Evolutionary conservation across 108 stramenopile species (phyloP), one percentile per base, ranked within the genome.

Genomic region (Skeletonema costatum): DNA sequence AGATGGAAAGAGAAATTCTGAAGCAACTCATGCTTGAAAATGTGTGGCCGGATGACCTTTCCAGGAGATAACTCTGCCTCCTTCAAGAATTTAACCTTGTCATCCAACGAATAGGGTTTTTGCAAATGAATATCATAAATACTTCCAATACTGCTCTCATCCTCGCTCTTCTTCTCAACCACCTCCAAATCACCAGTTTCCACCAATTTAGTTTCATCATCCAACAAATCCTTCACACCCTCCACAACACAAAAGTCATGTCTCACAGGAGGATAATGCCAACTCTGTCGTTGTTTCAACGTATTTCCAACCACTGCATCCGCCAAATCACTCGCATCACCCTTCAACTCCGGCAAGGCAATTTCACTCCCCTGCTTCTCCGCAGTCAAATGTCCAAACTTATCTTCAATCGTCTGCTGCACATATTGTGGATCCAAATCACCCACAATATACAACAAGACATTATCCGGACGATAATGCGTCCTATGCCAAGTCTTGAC

Each of bases 391-490:
- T 87, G 85, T 53, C 96, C 97, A 82, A 98, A 98, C 77, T 94
- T 94, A 44, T 95, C 89, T 30, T 81, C 82, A 58, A 99, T 97
- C 35, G 86, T 73, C 48, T 83, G 71, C 74, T 97, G 93, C 2
- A 95, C 94, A 51, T 92, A 86, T 2, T 77, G 83, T 12, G 92
- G 84, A 70, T 97, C 90, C 60, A 99, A 76, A 76, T 99, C 98
- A 12, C 98, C 98, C 50, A 99, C 97, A 62, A 97, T 71, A 77
- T 98, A 99, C 75, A 99, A 82, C 42, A 98, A 70, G n/a, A 97
- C 97, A 78, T 99, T 99, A 76, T 98, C 98, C 32, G 98, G 98
- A 56, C 98, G 94, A 80, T 99, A 99, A 81, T 98, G 97, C 65
- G 92, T 95, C 61, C 95, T 66, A 87, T 99, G 97, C 94, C 96